A percentile compares a stretch with the other conserved stretches of the same genome.
Evolutionary conservation across 495 filamentous ascomycete species (phyloP).

Genomic region (Tuber borchii): DNA sequence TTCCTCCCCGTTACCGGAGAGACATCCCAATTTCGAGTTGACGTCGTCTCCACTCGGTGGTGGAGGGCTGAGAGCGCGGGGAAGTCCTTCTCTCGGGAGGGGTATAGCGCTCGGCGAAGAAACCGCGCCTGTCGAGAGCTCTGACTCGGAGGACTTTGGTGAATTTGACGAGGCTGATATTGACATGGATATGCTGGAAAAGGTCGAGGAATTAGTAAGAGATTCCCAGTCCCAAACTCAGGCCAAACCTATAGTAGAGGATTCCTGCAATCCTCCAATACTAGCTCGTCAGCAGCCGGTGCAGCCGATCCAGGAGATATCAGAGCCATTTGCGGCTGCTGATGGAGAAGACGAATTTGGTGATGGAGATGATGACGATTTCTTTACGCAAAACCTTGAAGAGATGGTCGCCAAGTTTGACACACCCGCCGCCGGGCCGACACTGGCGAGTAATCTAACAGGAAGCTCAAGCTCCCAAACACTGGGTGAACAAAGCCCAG

Average conservation of each 20-base stretch:
- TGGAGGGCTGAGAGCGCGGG: conserved; percentile 12
- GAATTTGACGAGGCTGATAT: conserved; percentile 54
- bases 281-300: conserved; percentile 5
- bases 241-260: not conserved
- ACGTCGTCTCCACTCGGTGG: conserved; percentile 49
- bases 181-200: conserved; percentile 51
- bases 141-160: conserved; percentile 45
- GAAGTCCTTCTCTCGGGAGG: conserved; percentile 17
- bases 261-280: not conserved
- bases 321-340: conserved; percentile 40
- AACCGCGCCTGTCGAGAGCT: conserved; percentile 27
- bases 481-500: not conserved
- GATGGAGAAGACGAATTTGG: conserved; percentile 60
- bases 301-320: conserved; percentile 20
- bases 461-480: not conserved
- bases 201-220: conserved; percentile 43
- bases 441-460: conserved; percentile 7
- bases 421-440: conserved; percentile 27
- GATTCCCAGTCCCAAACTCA: not conserved
- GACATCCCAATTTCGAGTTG: conserved; percentile 42
- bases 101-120: conserved; percentile 18
- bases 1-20: conserved; percentile 53
- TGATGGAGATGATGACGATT: conserved; percentile 49
- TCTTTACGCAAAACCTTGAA: conserved; percentile 54
- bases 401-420: conserved; percentile 53